These are phyloP conservation scores for Magnaporthiopsis incrustans DNA, from an alignment of 2,329 filamentous ascomycete species.

Conservation along the genomic window DNA sequence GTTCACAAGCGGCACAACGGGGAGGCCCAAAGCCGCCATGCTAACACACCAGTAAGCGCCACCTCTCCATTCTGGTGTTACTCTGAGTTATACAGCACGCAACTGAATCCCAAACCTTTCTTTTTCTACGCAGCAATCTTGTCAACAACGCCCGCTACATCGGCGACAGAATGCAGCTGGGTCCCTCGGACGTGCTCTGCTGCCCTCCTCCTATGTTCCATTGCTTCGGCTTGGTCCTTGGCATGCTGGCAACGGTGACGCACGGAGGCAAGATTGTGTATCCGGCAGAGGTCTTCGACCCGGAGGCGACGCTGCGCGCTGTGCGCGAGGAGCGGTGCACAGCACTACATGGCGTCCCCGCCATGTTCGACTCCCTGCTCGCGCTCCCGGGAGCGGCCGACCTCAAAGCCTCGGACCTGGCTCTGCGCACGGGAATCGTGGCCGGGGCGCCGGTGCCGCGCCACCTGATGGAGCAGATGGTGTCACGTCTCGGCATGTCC, in stretches of 20 bases:
- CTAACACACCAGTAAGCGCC: constrained; percentile 56
- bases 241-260: constrained; percentile 62
- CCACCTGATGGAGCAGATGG: constrained; percentile 65
- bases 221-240: constrained; percentile 75
- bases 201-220: constrained; percentile 81
- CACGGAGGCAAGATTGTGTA: constrained; percentile 72
- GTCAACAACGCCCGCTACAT: constrained; percentile 63
- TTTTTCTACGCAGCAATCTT: constrained; percentile 35
- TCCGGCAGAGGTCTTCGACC: constrained; percentile 66
- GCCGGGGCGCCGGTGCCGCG: constrained; percentile 70
- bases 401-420: constrained; percentile 33
- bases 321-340: constrained; percentile 63
- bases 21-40: constrained; percentile 66
- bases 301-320: constrained; percentile 55
- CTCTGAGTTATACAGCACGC: background rate
- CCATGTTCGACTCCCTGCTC: constrained; percentile 69
- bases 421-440: constrained; percentile 67
- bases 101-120: constrained; percentile 7
- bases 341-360: constrained; percentile 71
- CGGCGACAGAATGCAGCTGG: constrained; percentile 66
- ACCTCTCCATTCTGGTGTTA: too few species aligned
- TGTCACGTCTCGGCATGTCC: constrained; percentile 64
- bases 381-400: constrained; percentile 30
- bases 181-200: constrained; percentile 60
- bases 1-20: constrained; percentile 70